Evolutionary conservation across 139 green algal genomes (phyloP).

Genomic region (Chlorella sorokiniana): DNA sequence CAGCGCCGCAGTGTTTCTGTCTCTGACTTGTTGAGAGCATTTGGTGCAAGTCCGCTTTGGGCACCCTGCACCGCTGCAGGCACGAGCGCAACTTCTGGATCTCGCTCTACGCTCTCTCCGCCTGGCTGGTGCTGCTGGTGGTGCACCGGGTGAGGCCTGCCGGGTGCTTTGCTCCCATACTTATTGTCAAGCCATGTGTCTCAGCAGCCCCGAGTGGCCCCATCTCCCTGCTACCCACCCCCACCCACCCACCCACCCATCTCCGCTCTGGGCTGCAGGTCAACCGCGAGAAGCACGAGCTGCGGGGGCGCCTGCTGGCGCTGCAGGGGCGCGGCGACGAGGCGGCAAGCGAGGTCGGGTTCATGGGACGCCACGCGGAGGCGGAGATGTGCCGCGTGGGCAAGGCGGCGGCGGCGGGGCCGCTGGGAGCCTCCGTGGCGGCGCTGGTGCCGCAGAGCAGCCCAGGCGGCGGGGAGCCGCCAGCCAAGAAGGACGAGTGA

Average conservation of each 20-base stretch:
- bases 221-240: not conserved
- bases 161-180: not conserved
- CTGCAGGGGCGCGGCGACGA: not conserved
- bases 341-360: not conserved
- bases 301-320: slow-evolving; percentile 2
- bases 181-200: too few relatives aligned
- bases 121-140: not conserved
- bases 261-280: not conserved
- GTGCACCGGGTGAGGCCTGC: slow-evolving; percentile 12
- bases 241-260: not conserved
- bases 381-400: slow-evolving; percentile 5
- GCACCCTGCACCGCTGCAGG: not conserved
- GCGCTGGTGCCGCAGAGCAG: not conserved
- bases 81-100: slow-evolving; percentile 15
- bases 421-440: not conserved
- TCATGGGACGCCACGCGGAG: not conserved
- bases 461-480: not conserved
- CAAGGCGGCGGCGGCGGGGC: not conserved
- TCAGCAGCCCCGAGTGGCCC: too few relatives aligned
- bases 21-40: not conserved
- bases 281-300: slow-evolving; percentile 16
- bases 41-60: not conserved
- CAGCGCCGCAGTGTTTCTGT: not conserved
- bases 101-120: not conserved
- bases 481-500: not conserved